phyloP scores from a whole-genome alignment of 352 stramenopile genomes.

The Globisporangium lucens region DNA sequence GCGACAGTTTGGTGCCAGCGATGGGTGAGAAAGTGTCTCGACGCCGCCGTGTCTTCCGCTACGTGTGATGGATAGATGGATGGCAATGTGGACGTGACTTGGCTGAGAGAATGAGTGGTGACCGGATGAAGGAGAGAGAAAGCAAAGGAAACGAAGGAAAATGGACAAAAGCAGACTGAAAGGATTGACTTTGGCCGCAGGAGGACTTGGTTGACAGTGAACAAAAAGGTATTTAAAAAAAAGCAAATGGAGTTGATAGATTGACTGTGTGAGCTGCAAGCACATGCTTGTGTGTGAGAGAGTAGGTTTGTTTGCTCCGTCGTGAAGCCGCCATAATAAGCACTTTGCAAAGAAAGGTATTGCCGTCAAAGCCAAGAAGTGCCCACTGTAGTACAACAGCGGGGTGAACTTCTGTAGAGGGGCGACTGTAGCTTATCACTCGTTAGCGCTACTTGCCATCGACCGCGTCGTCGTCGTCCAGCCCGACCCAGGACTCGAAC shows the following conservation, averaged over 20 bases:
- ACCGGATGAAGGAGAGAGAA: background rate
- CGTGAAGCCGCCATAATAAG: no score
- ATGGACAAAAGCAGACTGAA: background rate
- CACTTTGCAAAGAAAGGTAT: background rate
- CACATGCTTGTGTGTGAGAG: no score
- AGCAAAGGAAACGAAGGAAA: background rate
- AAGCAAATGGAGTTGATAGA: constrained; percentile 12
- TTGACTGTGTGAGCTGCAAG: constrained; percentile 4
- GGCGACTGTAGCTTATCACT: background rate
- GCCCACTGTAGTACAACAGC: background rate
- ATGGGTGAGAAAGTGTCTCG: constrained; percentile 48
- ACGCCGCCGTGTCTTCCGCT: constrained; percentile 66
- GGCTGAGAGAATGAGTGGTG: background rate
- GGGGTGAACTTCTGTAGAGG: background rate
- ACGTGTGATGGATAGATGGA: constrained; percentile 34
- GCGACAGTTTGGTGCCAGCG: constrained; percentile 45
- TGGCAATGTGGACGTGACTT: background rate
- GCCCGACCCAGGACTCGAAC: constrained; percentile 83
- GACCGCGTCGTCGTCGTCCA: constrained; percentile 60
- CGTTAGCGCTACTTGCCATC: constrained; percentile 7
- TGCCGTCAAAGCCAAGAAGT: background rate
- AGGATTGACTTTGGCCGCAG: background rate
- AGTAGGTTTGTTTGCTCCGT: no score
- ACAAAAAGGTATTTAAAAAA: constrained; percentile 31
- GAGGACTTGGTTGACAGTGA: constrained; percentile 6